Evolutionary conservation across 2,329 filamentous ascomycete genomes (phyloP), one percentile per base, ranked within the genome.

Genomic region (Coniochaeta hoffmannii): DNA sequence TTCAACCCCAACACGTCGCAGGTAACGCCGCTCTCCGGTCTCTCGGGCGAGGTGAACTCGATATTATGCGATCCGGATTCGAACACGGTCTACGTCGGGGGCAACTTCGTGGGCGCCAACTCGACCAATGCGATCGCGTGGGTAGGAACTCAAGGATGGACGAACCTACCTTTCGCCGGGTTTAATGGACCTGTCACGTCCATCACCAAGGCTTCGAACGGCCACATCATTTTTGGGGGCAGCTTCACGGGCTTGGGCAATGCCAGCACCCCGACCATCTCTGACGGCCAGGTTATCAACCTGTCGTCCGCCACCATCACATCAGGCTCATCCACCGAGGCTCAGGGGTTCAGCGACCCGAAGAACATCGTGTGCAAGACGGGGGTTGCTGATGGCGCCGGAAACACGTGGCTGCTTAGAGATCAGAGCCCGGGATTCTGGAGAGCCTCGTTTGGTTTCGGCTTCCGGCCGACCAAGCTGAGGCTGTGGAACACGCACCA

Each of bases 101-200:
- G 94, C 28, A 87, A 84, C 58, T 97, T 99, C 68, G 85, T 81
- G 55, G 86, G 85, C 41, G 80, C 76, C 35, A 90, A 94, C 66
- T 94, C 91, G 7, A 90, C 87, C 26, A 97, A 99, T 69, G 95
- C 93, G 6, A 87, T 97, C 62, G 82, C 88, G 12, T 97, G 90
- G 90, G 77, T 80, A 24, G 76, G 76, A 26, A 80, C 76, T 10
- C 74, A 83, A 30, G 84, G 82, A 51, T 97, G 89, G 87, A 81
- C 81, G 19, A 88, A 90, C 64, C 74, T 99, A 56, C 88, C 93
- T 2, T 99, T 99, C 74, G 85, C 86, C 38, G 95, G 95, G 22
- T 96, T 99, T 73, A 97, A 97, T 71, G 92, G 92, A 26, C 90
- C 90, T 2, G 91, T 99, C 53, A 83, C 83, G 59, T 88, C 92